phyloP scores from a whole-genome alignment of 2,329 filamentous ascomycete genomes.

The Paecilomyces niveus region DNA sequence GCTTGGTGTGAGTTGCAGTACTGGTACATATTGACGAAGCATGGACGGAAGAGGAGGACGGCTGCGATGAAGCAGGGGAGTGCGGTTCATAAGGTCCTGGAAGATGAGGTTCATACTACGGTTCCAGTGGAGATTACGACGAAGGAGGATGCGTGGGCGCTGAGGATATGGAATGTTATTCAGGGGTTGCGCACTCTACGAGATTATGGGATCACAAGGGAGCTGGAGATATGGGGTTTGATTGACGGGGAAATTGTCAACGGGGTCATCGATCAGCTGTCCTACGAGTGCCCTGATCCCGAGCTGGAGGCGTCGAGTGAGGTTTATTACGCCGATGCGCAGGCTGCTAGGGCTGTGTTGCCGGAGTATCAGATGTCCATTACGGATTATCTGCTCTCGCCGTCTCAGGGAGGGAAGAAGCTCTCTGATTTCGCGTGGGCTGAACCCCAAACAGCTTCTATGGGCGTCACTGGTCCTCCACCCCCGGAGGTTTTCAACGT shows the following conservation, averaged over 20 bases:
- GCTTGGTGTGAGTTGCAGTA: conserved; percentile 97
- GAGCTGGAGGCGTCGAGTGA: conserved; percentile 58
- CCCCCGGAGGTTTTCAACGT: conserved; percentile 15
- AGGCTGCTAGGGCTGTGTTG: conserved; percentile 26
- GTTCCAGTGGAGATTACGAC: conserved; percentile 65
- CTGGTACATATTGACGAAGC: conserved; percentile 72
- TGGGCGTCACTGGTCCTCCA: not conserved
- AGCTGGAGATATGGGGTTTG: conserved; percentile 78
- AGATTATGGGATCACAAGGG: conserved; percentile 64
- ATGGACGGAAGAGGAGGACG: conserved; percentile 69
- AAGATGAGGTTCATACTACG: conserved; percentile 75
- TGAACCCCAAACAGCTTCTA: conserved; percentile 9
- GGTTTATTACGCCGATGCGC: conserved; percentile 30
- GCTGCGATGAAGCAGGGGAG: conserved; percentile 77
- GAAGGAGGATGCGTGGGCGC: conserved; percentile 73
- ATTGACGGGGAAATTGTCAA: conserved; percentile 77
- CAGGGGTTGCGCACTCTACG: conserved; percentile 71
- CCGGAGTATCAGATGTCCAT: conserved; percentile 41
- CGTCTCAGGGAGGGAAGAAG: conserved; percentile 26
- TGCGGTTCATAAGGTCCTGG: conserved; percentile 71
- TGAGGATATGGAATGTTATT: conserved; percentile 85
- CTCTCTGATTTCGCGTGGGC: conserved; percentile 24
- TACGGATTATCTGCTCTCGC: conserved; percentile 36
- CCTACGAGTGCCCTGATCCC: conserved; percentile 66
- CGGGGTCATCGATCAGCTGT: conserved; percentile 83